Conservation (phyloP, 176 grass and related monocot genomes). For the Thinopyrum elongatum region DNA sequence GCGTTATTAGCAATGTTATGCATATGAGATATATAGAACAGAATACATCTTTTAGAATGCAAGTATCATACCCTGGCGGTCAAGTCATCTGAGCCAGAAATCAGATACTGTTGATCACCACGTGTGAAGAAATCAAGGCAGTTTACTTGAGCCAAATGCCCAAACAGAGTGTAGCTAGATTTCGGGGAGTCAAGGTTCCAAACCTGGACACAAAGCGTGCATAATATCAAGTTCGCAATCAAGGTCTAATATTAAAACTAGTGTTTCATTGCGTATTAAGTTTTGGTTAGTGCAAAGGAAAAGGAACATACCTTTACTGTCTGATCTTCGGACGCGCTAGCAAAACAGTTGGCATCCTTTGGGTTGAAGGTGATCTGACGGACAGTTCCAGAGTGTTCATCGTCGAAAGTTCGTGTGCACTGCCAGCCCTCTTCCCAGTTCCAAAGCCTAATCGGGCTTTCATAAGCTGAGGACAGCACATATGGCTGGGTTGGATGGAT, state of each 20-base stretch:
- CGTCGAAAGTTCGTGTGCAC: background rate
- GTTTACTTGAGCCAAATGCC: background rate
- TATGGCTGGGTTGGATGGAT: background rate
- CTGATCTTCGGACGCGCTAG: background rate
- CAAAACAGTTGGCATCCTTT: background rate
- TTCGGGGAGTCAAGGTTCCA: background rate
- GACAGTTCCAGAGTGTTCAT: background rate
- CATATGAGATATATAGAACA: background rate
- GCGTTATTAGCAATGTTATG: background rate
- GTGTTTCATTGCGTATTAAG: no score
- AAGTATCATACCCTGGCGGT: background rate
- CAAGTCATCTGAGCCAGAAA: background rate
- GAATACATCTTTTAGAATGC: background rate
- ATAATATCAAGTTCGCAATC: no score
- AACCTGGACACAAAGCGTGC: background rate
- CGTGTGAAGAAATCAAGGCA: background rate
- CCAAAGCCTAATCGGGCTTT: background rate
- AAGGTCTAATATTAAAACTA: no score
- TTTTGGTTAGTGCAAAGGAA: background rate
- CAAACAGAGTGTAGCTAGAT: background rate
- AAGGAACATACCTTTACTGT: background rate
- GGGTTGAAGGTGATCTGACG: background rate
- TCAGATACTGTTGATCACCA: background rate
- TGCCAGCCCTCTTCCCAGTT: background rate
- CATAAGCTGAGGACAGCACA: background rate